A percentile compares a stretch with the other conserved stretches of the same genome.
phyloP scores from a whole-genome alignment of 2,329 filamentous ascomycete species.

The Fusarium pilosicola region DNA sequence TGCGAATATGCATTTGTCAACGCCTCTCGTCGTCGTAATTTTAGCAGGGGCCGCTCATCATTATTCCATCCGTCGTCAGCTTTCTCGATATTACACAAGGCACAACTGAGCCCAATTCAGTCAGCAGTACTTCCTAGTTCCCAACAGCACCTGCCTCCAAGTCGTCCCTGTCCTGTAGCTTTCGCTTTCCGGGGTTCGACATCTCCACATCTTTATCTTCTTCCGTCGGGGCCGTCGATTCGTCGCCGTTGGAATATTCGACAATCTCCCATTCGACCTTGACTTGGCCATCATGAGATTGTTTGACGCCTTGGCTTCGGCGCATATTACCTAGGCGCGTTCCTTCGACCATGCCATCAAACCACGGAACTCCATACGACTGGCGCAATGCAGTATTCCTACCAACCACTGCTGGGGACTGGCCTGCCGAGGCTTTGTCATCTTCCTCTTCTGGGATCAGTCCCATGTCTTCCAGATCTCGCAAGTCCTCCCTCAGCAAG shows the following conservation, averaged over 20 bases:
- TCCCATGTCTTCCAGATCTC: constrained; percentile 77
- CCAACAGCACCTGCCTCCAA: constrained; percentile 19
- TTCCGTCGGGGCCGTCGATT: constrained; percentile 27
- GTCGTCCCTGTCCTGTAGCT: constrained; percentile 58
- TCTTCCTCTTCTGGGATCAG: constrained; percentile 66
- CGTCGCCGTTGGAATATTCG: constrained; percentile 69
- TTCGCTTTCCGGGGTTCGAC: constrained; percentile 60
- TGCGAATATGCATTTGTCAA: constrained; percentile 1
- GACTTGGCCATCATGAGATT: constrained; percentile 70
- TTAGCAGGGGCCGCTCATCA: constrained; percentile 7
- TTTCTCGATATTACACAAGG: constrained; percentile 7
- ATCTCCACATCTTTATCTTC: constrained; percentile 51
- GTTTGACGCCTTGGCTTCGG: constrained; percentile 64
- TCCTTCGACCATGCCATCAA: constrained; percentile 82
- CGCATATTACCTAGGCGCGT: constrained; percentile 76
- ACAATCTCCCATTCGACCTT: constrained; percentile 85
- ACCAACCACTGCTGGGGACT: constrained; percentile 18
- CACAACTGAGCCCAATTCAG: neutral
- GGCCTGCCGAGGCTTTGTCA: constrained; percentile 30
- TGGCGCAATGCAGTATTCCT: constrained; percentile 55
- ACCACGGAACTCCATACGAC: constrained; percentile 83
- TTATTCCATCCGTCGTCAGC: constrained; percentile 14
- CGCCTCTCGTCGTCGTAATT: neutral
- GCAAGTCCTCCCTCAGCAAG: constrained; percentile 75
- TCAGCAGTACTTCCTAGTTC: neutral